Conservation (phyloP, 176 grass and related monocot genomes). For the Rhynchospora pubera region DNA sequence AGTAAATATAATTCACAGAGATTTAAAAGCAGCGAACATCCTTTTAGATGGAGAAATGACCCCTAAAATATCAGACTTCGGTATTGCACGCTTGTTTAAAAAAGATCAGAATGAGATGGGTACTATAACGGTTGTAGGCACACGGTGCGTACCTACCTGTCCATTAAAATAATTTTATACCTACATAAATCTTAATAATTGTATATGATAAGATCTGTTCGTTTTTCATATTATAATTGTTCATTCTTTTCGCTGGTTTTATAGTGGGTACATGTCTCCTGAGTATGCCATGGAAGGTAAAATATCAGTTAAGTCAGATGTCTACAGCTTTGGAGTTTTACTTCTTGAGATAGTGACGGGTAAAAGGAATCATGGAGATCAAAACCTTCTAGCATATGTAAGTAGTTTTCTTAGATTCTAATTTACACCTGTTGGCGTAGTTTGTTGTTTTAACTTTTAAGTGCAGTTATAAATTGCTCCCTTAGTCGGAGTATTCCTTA, state of each 20-base stretch:
- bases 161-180: no score
- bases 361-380: slow-evolving; percentile 11
- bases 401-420: not conserved
- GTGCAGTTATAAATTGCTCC: not conserved
- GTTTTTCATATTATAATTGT: not conserved
- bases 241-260: not conserved
- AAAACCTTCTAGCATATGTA: slow-evolving; percentile 44
- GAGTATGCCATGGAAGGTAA: slow-evolving; percentile 38
- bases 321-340: slow-evolving; percentile 46
- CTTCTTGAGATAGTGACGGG: slow-evolving; percentile 34
- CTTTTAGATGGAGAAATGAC: slow-evolving; percentile 46
- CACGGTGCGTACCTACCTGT: slow-evolving; percentile 12
- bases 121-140: slow-evolving; percentile 38
- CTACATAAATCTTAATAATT: not conserved
- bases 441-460: not conserved
- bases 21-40: slow-evolving; percentile 51
- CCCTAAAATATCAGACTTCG: slow-evolving; percentile 66
- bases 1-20: slow-evolving; percentile 43
- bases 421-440: not conserved
- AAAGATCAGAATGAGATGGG: slow-evolving; percentile 4
- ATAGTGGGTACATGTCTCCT: slow-evolving; percentile 32
- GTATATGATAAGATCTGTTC: not conserved
- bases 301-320: slow-evolving; percentile 47
- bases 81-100: slow-evolving; percentile 32
- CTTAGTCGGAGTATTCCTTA: no score